These are phyloP conservation scores for Isoetes taiwanensis DNA, from an alignment of 75 land plant genomes.

Conservation along the genomic window DNA sequence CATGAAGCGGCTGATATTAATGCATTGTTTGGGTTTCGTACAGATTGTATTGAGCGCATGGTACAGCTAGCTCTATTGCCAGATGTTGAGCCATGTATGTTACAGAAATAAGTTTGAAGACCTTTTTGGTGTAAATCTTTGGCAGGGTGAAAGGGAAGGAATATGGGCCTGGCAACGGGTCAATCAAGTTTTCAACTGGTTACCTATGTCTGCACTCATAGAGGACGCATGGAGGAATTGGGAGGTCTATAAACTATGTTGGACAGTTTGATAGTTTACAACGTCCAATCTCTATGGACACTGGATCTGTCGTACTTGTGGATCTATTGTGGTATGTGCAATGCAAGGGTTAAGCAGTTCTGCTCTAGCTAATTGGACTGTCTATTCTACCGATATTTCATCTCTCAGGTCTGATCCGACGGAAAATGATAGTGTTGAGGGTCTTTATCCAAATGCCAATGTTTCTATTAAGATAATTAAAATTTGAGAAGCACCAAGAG, in stretches of 20 bases:
- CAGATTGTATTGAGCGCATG: not conserved
- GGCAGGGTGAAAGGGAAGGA: slow-evolving; percentile 5
- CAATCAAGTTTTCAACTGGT: not conserved
- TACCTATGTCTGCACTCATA: slow-evolving; percentile 1
- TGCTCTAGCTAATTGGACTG: not conserved
- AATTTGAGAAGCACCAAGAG: too few relatives aligned
- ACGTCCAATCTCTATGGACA: slow-evolving; percentile 2
- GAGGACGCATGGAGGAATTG: slow-evolving; percentile 8
- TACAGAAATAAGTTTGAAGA: too few relatives aligned
- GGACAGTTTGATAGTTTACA: not conserved
- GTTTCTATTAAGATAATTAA: too few relatives aligned
- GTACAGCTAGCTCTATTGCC: too few relatives aligned
- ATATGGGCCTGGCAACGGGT: slow-evolving; percentile 4
- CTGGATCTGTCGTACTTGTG: not conserved
- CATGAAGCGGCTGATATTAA: slow-evolving; percentile 3
- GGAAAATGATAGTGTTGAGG: slow-evolving; percentile 1
- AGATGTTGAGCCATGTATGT: too few relatives aligned
- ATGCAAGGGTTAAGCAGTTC: not conserved
- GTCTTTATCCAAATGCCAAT: slow-evolving; percentile 4
- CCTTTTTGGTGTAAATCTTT: too few relatives aligned
- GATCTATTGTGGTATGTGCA: not conserved
- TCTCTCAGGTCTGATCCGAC: slow-evolving; percentile 5
- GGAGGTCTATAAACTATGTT: not conserved
- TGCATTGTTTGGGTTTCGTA: slow-evolving; percentile 1
- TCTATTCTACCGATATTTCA: not conserved